Evolutionary conservation across 768 basidiomycete genomes (phyloP).

Genomic region (Tricholoma matsutake): DNA sequence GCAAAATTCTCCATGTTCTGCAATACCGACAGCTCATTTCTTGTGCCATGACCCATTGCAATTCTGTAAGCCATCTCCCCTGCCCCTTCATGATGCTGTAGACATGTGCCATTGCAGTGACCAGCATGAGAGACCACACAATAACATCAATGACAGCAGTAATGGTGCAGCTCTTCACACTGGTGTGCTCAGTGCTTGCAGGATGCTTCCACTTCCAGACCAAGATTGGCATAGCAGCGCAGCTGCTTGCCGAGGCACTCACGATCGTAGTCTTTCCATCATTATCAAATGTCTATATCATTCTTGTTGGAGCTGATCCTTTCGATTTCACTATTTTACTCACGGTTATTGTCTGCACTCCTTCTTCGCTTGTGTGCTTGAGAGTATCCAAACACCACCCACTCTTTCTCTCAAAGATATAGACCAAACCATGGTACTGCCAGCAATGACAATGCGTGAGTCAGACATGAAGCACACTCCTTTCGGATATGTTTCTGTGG

Average conservation of each 20-base stretch:
- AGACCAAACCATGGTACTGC: constrained; percentile 20
- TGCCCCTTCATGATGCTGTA: not conserved
- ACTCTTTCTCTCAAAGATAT: constrained; percentile 19
- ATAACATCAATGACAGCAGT: not conserved
- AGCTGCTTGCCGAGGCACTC: constrained; percentile 3
- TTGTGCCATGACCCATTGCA: not conserved
- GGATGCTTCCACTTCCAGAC: not conserved
- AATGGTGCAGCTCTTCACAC: not conserved
- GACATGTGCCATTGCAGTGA: not conserved
- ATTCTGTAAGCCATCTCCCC: not conserved
- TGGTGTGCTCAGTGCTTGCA: not conserved
- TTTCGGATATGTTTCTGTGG: constrained; percentile 13
- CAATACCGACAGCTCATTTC: not conserved
- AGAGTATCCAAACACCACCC: constrained; percentile 10
- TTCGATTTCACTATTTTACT: not conserved
- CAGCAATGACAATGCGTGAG: constrained; percentile 11
- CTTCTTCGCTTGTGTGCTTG: constrained; percentile 9
- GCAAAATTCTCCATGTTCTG: not conserved
- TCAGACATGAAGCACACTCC: constrained; percentile 15
- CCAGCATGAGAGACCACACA: not conserved
- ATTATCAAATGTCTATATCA: not conserved
- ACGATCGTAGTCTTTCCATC: constrained; percentile 1
- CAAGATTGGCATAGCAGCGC: not conserved
- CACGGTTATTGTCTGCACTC: constrained; percentile 9
- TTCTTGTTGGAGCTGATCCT: not conserved